These are phyloP conservation scores for Pyricularia sp. DNA, from an alignment of 2,329 filamentous ascomycete species.

Conservation along the genomic window DNA sequence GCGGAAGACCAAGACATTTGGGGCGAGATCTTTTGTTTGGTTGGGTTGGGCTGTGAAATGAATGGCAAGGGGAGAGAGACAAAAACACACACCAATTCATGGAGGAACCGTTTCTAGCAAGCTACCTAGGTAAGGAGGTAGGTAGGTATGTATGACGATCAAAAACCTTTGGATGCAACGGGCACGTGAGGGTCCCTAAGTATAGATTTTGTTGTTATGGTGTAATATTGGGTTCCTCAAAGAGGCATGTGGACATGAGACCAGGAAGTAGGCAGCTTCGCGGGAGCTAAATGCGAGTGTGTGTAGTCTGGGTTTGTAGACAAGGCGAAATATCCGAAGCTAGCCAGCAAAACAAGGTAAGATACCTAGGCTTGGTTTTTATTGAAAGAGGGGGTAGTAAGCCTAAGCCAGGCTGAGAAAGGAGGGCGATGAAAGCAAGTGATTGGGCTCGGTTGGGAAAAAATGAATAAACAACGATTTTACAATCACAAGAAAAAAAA, in stretches of 20 bases:
- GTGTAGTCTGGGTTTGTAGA: neutral
- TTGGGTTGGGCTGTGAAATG: neutral
- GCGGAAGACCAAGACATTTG: neutral
- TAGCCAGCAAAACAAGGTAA: neutral
- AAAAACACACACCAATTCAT: neutral
- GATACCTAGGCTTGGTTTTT: neutral
- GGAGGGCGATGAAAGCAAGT: neutral
- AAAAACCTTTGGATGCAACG: neutral
- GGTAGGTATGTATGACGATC: neutral
- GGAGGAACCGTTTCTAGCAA: neutral
- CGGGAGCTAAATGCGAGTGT: neutral
- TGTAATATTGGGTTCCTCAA: neutral
- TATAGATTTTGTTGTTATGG: neutral
- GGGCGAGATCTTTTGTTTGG: neutral
- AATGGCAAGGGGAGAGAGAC: neutral
- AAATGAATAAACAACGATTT: neutral
- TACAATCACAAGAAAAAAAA: neutral
- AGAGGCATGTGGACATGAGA: neutral
- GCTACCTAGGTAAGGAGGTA: neutral
- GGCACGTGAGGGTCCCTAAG: neutral
- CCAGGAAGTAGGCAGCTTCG: neutral
- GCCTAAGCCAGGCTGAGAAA: neutral
- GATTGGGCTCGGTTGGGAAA: neutral
- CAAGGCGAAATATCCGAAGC: too few relatives aligned
- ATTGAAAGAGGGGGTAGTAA: neutral